A percentile compares a stretch with the other conserved stretches of the same genome.
Conservation (phyloP, 257 asterid species). For the Solanum ossicruentum region DNA sequence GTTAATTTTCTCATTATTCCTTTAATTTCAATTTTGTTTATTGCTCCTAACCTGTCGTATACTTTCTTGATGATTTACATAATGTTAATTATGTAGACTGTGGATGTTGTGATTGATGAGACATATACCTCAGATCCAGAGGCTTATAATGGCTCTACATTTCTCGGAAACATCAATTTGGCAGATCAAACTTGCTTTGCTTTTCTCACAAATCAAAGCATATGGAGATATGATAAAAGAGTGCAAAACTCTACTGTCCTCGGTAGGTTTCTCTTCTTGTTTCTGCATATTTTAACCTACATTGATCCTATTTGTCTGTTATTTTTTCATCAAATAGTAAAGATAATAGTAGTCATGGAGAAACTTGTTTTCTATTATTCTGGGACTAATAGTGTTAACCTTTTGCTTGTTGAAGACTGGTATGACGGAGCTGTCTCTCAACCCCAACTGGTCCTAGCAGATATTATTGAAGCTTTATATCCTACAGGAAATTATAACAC, state of each 20-base stretch:
- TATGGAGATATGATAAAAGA: constrained; percentile 87
- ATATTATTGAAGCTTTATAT: constrained; percentile 62
- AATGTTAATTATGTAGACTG: constrained; percentile 27
- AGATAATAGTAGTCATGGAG: not conserved
- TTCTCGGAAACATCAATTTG: constrained; percentile 41
- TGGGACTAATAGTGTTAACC: not conserved
- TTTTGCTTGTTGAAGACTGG: constrained; percentile 49
- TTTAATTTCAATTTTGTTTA: not conserved
- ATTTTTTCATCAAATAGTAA: not conserved
- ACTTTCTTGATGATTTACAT: not conserved
- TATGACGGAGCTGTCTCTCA: constrained; percentile 86
- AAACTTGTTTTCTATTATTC: not conserved
- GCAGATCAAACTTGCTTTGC: constrained; percentile 84
- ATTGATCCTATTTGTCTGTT: not conserved
- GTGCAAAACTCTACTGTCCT: constrained; percentile 36
- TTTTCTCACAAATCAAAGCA: constrained; percentile 62
- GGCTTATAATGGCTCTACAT: constrained; percentile 45
- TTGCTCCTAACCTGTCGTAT: not conserved
- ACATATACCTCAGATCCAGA: constrained; percentile 45
- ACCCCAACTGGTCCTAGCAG: constrained; percentile 79
- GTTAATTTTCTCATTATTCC: not conserved
- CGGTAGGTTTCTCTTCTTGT: constrained; percentile 30
- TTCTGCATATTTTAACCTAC: not conserved
- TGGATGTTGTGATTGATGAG: constrained; percentile 90
- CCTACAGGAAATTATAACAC: constrained; percentile 62